phyloP scores from a whole-genome alignment of 352 stramenopile species.

The Phytophthora brassicae region DNA sequence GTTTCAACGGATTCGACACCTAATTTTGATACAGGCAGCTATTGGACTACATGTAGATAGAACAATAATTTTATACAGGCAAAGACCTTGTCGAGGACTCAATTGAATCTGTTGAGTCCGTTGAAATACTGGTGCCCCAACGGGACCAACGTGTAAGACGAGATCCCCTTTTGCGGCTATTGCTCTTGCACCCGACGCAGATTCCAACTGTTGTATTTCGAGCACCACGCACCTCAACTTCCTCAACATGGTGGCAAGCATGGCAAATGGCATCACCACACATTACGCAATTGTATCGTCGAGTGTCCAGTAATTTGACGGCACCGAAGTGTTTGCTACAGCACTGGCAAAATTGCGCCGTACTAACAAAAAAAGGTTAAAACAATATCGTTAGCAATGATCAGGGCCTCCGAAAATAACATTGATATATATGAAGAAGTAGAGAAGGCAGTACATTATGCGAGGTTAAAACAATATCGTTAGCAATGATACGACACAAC shows the following conservation, averaged over 20 bases:
- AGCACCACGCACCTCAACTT: conserved; percentile 38
- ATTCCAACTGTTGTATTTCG: conserved; percentile 28
- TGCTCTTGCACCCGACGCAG: conserved; percentile 33
- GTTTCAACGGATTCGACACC: conserved; percentile 2
- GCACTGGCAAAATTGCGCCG: conserved; percentile 34
- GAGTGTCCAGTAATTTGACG: conserved; percentile 26
- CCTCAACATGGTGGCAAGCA: conserved; percentile 34
- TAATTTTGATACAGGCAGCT: too few species aligned
- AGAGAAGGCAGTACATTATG: too few species aligned
- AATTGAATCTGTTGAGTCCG: conserved; percentile 23
- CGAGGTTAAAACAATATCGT: too few species aligned
- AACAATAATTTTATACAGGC: conserved; percentile 19
- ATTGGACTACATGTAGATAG: too few species aligned
- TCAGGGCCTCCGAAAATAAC: too few species aligned
- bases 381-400: not conserved
- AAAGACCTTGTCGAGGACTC: conserved; percentile 26
- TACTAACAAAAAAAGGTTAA: not conserved
- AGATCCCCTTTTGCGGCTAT: conserved; percentile 8
- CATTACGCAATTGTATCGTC: conserved; percentile 44
- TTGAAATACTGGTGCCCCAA: conserved; percentile 18
- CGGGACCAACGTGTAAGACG: conserved; percentile 19
- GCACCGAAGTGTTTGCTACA: conserved; percentile 39
- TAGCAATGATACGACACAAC: too few species aligned
- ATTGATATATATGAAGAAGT: too few species aligned
- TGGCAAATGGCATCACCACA: conserved; percentile 53